Evolutionary conservation across 2,329 filamentous ascomycete genomes (phyloP).

Genomic region (Torrubiellomyces zombiae): DNA sequence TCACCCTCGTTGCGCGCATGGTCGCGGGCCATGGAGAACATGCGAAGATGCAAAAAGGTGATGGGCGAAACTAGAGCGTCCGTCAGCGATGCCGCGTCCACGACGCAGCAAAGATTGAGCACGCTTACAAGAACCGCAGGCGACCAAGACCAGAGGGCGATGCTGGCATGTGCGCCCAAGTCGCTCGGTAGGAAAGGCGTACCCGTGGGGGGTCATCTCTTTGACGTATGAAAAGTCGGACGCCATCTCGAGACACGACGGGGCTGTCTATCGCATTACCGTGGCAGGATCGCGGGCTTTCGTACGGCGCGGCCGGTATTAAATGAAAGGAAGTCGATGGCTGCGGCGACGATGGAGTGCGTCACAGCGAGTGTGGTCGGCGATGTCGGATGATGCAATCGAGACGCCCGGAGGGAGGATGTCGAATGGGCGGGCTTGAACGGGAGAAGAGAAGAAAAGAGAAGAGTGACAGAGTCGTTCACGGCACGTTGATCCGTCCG

Average conservation of each 20-base stretch:
- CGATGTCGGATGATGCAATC: no score
- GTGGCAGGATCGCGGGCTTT: no score
- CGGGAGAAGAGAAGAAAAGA: no score
- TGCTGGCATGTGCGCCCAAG: conserved; percentile 35
- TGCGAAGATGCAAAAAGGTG: conserved; percentile 63
- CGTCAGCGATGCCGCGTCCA: conserved; percentile 1
- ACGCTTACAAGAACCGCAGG: conserved; percentile 43
- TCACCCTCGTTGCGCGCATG: conserved; percentile 40
- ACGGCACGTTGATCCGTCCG: no score
- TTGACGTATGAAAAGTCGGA: conserved; percentile 17
- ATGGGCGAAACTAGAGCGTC: conserved; percentile 46
- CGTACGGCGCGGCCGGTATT: no score
- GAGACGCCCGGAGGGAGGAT: no score
- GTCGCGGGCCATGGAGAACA: conserved; percentile 78
- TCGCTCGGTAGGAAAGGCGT: conserved; percentile 44
- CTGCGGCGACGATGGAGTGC: no score
- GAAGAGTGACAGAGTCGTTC: no score
- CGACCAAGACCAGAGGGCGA: conserved; percentile 12
- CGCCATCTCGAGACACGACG: conserved; percentile 7
- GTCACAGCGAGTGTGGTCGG: no score
- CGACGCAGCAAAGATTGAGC: no score
- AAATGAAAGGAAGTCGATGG: no score
- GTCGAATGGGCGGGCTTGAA: no score
- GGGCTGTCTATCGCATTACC: neutral
- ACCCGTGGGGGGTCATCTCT: conserved; percentile 21